Evolutionary conservation across 768 basidiomycete genomes (phyloP).

Genomic region (Tulasnella sp.): DNA sequence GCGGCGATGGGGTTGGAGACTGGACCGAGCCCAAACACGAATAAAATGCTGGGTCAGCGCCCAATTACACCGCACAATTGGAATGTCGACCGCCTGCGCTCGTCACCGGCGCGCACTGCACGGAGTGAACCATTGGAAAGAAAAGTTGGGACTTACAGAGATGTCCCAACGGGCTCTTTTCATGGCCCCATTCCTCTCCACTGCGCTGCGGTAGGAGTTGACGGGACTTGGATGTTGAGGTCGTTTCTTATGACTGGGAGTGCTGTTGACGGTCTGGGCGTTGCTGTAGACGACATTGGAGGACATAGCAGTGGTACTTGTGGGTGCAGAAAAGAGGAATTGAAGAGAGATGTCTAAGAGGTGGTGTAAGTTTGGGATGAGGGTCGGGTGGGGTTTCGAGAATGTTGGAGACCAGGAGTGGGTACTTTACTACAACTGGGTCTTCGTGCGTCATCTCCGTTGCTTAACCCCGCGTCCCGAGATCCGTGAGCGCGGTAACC

Average conservation of each 20-base stretch:
- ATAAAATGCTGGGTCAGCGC: not conserved
- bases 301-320: not conserved
- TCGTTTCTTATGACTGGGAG: conserved; percentile 21
- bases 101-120: not conserved
- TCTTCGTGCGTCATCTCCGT: conserved; percentile 11
- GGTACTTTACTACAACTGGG: not conserved
- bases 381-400: conserved; percentile 14
- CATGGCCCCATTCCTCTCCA: conserved; percentile 5
- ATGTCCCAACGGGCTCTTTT: conserved; percentile 25
- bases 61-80: not conserved
- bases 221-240: conserved; percentile 22
- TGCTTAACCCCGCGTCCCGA: conserved; percentile 6
- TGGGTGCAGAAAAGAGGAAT: not conserved
- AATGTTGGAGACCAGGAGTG: conserved; percentile 1
- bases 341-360: not conserved
- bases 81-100: not conserved
- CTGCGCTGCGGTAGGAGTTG: conserved; percentile 21
- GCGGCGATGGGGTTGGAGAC: conserved; percentile 24
- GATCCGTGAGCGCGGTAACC: conserved; percentile 4
- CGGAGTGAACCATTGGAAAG: not conserved
- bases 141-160: conserved; percentile 7
- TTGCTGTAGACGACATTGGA: conserved; percentile 13
- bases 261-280: conserved; percentile 6
- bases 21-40: conserved; percentile 7
- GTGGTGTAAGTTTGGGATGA: not conserved